phyloP scores from a whole-genome alignment of 2,329 filamentous ascomycete species.

The Penicillium olsonii region DNA sequence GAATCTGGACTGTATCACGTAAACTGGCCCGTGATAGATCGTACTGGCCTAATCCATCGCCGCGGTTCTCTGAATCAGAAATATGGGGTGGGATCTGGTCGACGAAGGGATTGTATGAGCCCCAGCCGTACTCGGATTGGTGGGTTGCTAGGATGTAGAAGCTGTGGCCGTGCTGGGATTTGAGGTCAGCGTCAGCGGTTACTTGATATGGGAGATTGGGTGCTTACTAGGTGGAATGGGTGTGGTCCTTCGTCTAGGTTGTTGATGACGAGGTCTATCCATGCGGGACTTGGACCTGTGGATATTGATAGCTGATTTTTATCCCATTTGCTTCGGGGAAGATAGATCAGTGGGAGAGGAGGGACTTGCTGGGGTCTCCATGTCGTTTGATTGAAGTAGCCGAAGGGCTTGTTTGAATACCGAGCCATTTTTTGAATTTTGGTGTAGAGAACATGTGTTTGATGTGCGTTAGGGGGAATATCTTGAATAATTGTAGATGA shows the following conservation, averaged over 20 bases:
- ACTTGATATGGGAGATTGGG: no score
- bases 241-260: conserved; percentile 54
- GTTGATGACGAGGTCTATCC: conserved; percentile 53
- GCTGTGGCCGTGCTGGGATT: conserved; percentile 38
- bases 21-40: conserved; percentile 43
- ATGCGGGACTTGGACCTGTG: conserved; percentile 32
- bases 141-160: conserved; percentile 36
- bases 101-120: conserved; percentile 41
- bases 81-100: conserved; percentile 25
- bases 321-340: conserved; percentile 44
- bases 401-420: conserved; percentile 46
- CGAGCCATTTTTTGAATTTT: conserved; percentile 48
- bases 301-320: conserved; percentile 43
- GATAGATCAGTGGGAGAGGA: conserved; percentile 33
- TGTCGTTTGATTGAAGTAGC: conserved; percentile 52
- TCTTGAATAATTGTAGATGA: conserved; percentile 26
- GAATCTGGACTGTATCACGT: conserved; percentile 57
- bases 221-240: conserved; percentile 51
- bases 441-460: conserved; percentile 50
- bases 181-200: neutral
- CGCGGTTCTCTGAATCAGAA: conserved; percentile 28
- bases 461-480: conserved; percentile 34
- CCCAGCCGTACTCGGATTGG: conserved; percentile 35
- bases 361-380: conserved; percentile 44
- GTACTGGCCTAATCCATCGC: no score